Base-by-base conservation (phyloP, 352 stramenopile genomes). In the Phytophthora boehmeriae region DNA sequence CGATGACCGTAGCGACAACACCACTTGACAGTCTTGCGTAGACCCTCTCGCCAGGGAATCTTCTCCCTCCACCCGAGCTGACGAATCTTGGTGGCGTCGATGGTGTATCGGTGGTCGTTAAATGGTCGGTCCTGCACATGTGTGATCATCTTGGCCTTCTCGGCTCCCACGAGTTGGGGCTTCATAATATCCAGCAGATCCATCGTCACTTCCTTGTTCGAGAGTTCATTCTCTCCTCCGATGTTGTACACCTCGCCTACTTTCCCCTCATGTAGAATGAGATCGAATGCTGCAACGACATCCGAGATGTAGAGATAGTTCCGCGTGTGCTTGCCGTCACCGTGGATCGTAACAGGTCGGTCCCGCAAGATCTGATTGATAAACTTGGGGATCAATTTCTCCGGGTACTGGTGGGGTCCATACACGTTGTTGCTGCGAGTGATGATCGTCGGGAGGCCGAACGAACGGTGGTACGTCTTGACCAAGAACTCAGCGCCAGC, bases 341-440 rank as follows among this genome's bases (percentile, higher is more conserved):
- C 97, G 67, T 99, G 97, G 35, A 99, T 82, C 27, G 97, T 99
- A 45, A 99, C 75, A 5, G 87, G 74, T 49, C 80, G 80, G 25
- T 88, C 89, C 10, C 92, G 80, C 65, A 98, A 59, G 13, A 99
- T 76, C 77, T 98, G 96, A 67, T 98, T 98, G 48, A 98, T 98
- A 55, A 99, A 98, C 74, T 99, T 99, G 11, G 97, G 97, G 59
- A 99, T 98, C 17, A 99, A 78, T 68, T 99, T 99, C 77, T 99
- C 97, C 0, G 97, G 97, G 68, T 98, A 99, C 76, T 99, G 97
- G 68, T 98, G 95, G 34, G 97, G 97, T 20, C 97, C 97, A 63
- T 99, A 99, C 25, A 99, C 97, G 76, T 99, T 99, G 80, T 99
- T 99, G 53, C 96, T 98, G 53, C 97, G 87, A 32, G 97, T 99